Evolutionary conservation across 73 alveolate species (phyloP).

Genomic region (Paramecium octaurelia): DNA sequence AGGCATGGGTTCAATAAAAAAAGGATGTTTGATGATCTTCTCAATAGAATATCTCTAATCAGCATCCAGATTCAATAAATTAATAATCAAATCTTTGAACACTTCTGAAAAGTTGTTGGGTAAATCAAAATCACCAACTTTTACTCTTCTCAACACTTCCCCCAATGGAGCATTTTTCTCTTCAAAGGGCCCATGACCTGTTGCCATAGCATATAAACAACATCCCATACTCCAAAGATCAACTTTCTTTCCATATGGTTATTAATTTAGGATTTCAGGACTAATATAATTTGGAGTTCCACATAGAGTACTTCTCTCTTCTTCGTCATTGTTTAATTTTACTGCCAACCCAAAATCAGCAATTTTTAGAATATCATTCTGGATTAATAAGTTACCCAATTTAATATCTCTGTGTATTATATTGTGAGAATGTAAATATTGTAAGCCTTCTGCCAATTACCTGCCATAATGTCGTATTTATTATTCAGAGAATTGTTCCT

Average conservation of each 20-base stretch:
- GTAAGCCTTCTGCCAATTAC: slow-evolving; percentile 57
- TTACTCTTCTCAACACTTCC: slow-evolving; percentile 18
- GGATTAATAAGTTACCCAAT: slow-evolving; percentile 89
- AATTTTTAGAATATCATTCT: slow-evolving; percentile 84
- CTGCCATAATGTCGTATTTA: slow-evolving; percentile 12
- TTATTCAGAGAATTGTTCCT: slow-evolving; percentile 35
- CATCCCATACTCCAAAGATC: slow-evolving; percentile 87
- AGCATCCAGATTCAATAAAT: slow-evolving; percentile 31
- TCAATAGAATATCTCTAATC: slow-evolving; percentile 44
- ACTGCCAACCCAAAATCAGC: slow-evolving; percentile 96
- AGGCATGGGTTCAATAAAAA: neutral
- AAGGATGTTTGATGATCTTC: slow-evolving; percentile 7
- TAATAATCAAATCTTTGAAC: slow-evolving; percentile 6
- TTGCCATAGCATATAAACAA: slow-evolving; percentile 75
- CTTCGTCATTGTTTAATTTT: slow-evolving; percentile 88
- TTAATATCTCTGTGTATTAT: slow-evolving; percentile 91
- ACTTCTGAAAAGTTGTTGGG: neutral
- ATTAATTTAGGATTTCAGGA: slow-evolving; percentile 67
- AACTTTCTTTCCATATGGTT: slow-evolving; percentile 67
- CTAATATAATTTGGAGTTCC: slow-evolving; percentile 97
- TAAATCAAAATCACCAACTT: neutral
- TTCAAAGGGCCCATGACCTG: slow-evolving; percentile 83
- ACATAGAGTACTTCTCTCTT: slow-evolving; percentile 90
- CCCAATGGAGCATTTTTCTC: slow-evolving; percentile 67
- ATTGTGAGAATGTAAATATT: slow-evolving; percentile 58